phyloP scores from a whole-genome alignment of 2,329 filamentous ascomycete genomes.

The Penicillium sp. region DNA sequence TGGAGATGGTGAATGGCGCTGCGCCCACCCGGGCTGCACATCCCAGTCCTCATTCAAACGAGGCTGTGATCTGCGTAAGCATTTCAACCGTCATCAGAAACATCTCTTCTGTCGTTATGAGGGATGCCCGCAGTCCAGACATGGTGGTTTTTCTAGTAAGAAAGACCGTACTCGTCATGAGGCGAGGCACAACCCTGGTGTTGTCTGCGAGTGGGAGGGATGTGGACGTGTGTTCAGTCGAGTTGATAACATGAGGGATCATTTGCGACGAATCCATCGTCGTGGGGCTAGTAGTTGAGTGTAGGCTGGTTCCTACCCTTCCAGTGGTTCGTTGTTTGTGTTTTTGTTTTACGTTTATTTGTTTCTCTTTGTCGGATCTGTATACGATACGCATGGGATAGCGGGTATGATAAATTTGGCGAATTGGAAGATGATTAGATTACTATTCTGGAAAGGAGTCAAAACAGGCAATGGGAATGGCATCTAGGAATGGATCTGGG shows the following conservation, averaged over 20 bases:
- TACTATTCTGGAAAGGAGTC: neutral
- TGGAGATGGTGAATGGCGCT: slow-evolving; percentile 53
- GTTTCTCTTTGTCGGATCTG: neutral
- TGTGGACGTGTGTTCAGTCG: slow-evolving; percentile 61
- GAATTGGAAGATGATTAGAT: slow-evolving; percentile 7
- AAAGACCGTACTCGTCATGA: slow-evolving; percentile 64
- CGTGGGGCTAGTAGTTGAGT: slow-evolving; percentile 8
- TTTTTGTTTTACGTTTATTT: neutral
- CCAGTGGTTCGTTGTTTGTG: neutral
- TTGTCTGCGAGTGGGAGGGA: slow-evolving; percentile 59
- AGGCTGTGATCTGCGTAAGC: slow-evolving; percentile 63
- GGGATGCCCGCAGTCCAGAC: slow-evolving; percentile 58
- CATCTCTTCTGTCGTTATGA: slow-evolving; percentile 61
- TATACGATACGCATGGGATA: slow-evolving; percentile 5
- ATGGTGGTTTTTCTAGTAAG: slow-evolving; percentile 63
- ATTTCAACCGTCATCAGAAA: slow-evolving; percentile 64
- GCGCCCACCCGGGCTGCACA: slow-evolving; percentile 60
- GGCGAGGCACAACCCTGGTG: slow-evolving; percentile 63
- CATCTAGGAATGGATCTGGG: neutral
- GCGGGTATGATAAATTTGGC: slow-evolving; percentile 9
- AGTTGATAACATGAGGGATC: slow-evolving; percentile 62
- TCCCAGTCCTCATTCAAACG: slow-evolving; percentile 59
- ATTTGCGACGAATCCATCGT: slow-evolving; percentile 47
- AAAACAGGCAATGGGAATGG: neutral
- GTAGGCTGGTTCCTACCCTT: neutral